Evolutionary conservation across 2,329 filamentous ascomycete genomes (phyloP), one percentile per base, ranked within the genome.

Genomic region (Exophiala lecanii-corni): DNA sequence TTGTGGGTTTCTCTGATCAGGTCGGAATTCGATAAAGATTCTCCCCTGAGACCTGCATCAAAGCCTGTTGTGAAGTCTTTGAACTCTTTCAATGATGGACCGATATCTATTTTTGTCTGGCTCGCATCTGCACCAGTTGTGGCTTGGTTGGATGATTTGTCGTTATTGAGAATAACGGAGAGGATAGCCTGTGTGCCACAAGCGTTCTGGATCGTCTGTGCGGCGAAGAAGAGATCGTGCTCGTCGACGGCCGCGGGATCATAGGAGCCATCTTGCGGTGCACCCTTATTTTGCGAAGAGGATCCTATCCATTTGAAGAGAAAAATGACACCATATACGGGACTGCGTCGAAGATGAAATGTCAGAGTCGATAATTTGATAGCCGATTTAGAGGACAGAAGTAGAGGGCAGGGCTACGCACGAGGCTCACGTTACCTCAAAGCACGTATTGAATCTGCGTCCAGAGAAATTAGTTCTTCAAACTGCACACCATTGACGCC

Each of bases 141-240:
- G 2, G 54, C 54, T 0, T 58, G 36, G 10, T 58, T 35, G 0
- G 62, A 51, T 23, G 63, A 63, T 41, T 69, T 73, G 35, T 78
- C 76, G 65, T 94, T 85, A 71, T 98, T 98, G 55, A 98, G 73
- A 21, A 97, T 76, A 41, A 97, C 86, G 40, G 86, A 92, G 30
- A 98, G 78, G 35, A 98, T 79, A 3, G 92, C 92, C 66, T 98
- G 92, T 12, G 92, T 98, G 33, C 89, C 92, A 69, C 92, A 98
- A 5, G 92, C 92, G 67, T 98, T 98, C 67, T 97, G 91, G 63
- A 98, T 98, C 3, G 91, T 97, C 71, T 98, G 92, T 20, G 84
- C 82, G 3, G 92, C 92, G 67, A 98, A 98, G 75, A 95, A 98
- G 3, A 54, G 42, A 18, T 41, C 47, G 49, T 62, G 57, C 51